Conservation (phyloP, 83 land plant genomes). For the Picea abies region DNA sequence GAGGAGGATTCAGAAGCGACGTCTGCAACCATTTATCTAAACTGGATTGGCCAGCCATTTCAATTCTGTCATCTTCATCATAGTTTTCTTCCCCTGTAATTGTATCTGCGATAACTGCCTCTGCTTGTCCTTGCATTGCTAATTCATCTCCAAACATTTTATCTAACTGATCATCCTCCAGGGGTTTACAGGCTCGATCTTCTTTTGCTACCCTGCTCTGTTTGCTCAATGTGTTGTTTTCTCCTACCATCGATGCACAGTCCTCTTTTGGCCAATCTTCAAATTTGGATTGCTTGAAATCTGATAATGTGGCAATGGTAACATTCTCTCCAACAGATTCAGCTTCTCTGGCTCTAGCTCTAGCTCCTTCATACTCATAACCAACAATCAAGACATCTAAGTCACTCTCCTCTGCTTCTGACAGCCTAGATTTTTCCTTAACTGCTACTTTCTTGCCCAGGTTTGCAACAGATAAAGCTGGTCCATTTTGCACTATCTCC, state of each 20-base stretch:
- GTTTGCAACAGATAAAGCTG: constrained; percentile 3
- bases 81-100: constrained; percentile 20
- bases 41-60: constrained; percentile 62
- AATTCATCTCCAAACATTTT: constrained; percentile 12
- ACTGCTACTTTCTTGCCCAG: not conserved
- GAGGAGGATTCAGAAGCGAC: constrained; percentile 45
- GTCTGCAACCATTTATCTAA: constrained; percentile 83
- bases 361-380: constrained; percentile 10
- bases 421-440: not conserved
- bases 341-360: constrained; percentile 7
- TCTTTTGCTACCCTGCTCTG: not conserved
- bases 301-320: not conserved
- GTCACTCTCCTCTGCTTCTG: constrained; percentile 7
- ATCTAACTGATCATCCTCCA: constrained; percentile 25
- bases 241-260: constrained; percentile 6
- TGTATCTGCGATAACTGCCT: constrained; percentile 4
- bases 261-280: constrained; percentile 3
- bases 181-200: constrained; percentile 15
- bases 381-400: constrained; percentile 14
- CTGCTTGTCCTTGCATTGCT: constrained; percentile 7
- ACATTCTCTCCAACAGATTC: constrained; percentile 17
- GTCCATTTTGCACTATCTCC: not conserved
- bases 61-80: constrained; percentile 59
- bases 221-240: constrained; percentile 8
- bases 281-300: constrained; percentile 9